phyloP scores from a whole-genome alignment of 1,139 yeast genomes.

The Magnusiomyces magnusii region DNA sequence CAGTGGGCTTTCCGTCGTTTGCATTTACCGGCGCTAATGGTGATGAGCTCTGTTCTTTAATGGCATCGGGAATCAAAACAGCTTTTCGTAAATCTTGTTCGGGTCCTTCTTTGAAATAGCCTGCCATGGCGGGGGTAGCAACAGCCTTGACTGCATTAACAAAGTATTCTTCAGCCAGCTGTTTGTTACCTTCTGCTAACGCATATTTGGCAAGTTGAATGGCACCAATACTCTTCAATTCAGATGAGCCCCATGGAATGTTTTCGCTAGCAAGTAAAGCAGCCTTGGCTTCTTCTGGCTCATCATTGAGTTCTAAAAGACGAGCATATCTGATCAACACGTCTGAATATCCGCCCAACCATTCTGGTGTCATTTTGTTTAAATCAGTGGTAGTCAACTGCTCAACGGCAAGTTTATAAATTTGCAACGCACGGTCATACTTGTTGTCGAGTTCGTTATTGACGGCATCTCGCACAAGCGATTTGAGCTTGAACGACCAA shows the following conservation, averaged over 20 bases:
- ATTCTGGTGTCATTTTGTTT: slow-evolving; percentile 27
- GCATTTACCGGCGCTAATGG: neutral
- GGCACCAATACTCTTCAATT: slow-evolving; percentile 27
- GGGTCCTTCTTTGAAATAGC: slow-evolving; percentile 17
- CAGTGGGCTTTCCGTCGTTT: slow-evolving; percentile 6
- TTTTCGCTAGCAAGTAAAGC: slow-evolving; percentile 29
- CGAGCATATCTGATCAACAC: slow-evolving; percentile 34
- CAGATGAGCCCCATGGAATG: slow-evolving; percentile 28
- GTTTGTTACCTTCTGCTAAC: slow-evolving; percentile 23
- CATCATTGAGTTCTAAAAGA: slow-evolving; percentile 25
- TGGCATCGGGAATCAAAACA: slow-evolving; percentile 9
- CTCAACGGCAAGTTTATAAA: slow-evolving; percentile 25
- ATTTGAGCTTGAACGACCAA: slow-evolving; percentile 29
- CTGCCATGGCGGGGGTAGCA: slow-evolving; percentile 6
- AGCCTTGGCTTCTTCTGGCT: slow-evolving; percentile 28
- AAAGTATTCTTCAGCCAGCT: slow-evolving; percentile 36
- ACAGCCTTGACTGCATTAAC: slow-evolving; percentile 35
- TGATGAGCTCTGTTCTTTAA: slow-evolving; percentile 1
- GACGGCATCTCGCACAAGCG: slow-evolving; percentile 28
- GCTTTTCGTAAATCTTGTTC: slow-evolving; percentile 30
- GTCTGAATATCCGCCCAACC: slow-evolving; percentile 38
- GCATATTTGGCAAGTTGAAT: slow-evolving; percentile 25
- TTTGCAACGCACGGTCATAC: slow-evolving; percentile 18
- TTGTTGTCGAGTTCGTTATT: slow-evolving; percentile 27
- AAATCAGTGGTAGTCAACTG: slow-evolving; percentile 22